Conservation (phyloP, 805 yeast genomes). For the Jamesozyma rosinii region DNA sequence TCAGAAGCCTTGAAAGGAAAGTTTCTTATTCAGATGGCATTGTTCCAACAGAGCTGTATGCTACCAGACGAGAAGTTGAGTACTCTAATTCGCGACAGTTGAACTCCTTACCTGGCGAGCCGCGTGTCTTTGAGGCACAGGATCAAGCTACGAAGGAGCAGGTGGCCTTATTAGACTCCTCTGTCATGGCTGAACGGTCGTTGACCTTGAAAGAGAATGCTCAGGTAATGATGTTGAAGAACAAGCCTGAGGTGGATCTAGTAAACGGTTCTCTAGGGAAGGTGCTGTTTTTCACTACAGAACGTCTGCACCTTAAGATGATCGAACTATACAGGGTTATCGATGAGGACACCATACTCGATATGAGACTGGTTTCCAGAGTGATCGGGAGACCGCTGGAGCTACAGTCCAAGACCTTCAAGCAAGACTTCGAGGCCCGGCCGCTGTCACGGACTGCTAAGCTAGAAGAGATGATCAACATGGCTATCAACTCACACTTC, state of each 20-base stretch:
- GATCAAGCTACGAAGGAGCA: slow-evolving; percentile 34
- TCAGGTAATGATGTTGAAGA: slow-evolving; percentile 89
- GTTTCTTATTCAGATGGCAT: slow-evolving; percentile 63
- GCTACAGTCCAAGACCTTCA: slow-evolving; percentile 22
- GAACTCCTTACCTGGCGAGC: slow-evolving; percentile 39
- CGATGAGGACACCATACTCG: slow-evolving; percentile 23
- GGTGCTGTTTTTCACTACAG: slow-evolving; percentile 38
- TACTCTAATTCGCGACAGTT: slow-evolving; percentile 54
- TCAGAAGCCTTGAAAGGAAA: slow-evolving; percentile 47
- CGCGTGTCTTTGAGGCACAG: slow-evolving; percentile 36
- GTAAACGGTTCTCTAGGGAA: slow-evolving; percentile 91
- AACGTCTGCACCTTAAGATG: slow-evolving; percentile 17
- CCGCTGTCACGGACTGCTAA: slow-evolving; percentile 11
- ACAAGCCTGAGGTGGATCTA: slow-evolving; percentile 53
- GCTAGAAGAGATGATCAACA: slow-evolving; percentile 13
- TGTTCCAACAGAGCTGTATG: slow-evolving; percentile 79
- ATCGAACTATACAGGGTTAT: slow-evolving; percentile 18
- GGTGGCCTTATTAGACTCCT: slow-evolving; percentile 37
- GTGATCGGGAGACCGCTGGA: slow-evolving; percentile 21
- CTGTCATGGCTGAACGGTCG: slow-evolving; percentile 60
- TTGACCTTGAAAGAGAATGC: slow-evolving; percentile 71
- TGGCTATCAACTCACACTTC: slow-evolving; percentile 13
- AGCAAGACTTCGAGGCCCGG: slow-evolving; percentile 19
- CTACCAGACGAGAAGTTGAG: slow-evolving; percentile 81
- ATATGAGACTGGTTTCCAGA: slow-evolving; percentile 29